Evolutionary conservation across 306 rosid species (phyloP).

Genomic region (Hippophae gyantsensis): DNA sequence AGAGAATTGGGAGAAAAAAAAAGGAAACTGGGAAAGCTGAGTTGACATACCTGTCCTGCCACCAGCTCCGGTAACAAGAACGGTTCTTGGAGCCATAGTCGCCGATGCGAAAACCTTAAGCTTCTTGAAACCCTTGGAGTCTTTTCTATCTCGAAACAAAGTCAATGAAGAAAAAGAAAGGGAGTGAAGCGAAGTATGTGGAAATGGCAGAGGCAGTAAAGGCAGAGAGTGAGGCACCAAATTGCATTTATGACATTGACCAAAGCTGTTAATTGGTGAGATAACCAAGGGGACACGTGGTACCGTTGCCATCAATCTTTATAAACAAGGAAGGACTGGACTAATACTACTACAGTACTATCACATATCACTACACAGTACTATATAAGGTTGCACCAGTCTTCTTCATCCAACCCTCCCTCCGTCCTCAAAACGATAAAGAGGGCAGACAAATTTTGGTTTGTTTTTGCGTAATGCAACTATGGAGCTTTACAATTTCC

Average conservation of each 20-base stretch:
- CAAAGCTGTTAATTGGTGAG: no score
- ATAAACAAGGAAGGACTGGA: no score
- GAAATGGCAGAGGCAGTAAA: slow-evolving; percentile 15
- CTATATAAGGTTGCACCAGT: no score
- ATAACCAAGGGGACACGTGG: slow-evolving; percentile 60
- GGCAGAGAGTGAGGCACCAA: slow-evolving; percentile 9
- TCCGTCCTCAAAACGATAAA: no score
- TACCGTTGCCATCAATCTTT: slow-evolving; percentile 30
- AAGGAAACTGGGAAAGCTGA: neutral
- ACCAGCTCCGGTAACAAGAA: slow-evolving; percentile 93
- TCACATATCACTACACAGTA: no score
- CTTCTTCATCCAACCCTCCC: no score
- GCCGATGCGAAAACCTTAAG: slow-evolving; percentile 17
- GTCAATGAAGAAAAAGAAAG: slow-evolving; percentile 11
- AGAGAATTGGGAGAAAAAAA: neutral
- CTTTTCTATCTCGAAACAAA: neutral
- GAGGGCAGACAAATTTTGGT: no score
- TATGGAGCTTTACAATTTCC: no score
- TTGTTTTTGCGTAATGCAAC: no score
- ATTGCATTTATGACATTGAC: slow-evolving; percentile 33
- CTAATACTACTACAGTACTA: no score
- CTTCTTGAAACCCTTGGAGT: slow-evolving; percentile 18
- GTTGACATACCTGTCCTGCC: slow-evolving; percentile 64
- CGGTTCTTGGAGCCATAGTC: slow-evolving; percentile 44
- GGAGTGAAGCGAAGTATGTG: slow-evolving; percentile 6